Conservation (phyloP, 805 yeast species). For the Lipomyces kockii region DNA sequence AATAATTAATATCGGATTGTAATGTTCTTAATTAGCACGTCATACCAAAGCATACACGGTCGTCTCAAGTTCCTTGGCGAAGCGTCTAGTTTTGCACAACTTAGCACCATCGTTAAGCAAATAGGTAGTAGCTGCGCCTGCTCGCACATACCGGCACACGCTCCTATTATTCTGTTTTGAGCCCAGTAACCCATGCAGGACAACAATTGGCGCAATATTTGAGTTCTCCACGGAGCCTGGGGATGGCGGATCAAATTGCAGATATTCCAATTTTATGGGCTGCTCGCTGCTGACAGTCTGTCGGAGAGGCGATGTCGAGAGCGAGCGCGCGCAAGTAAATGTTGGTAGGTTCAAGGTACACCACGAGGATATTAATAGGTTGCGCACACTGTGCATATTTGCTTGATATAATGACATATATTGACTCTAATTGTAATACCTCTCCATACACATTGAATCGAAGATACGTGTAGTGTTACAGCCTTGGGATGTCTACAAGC, state of each 20-base stretch:
- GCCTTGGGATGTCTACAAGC: not conserved
- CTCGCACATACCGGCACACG: slow-evolving; percentile 65
- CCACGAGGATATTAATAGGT: not conserved
- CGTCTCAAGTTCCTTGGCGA: slow-evolving; percentile 46
- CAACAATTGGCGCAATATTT: slow-evolving; percentile 61
- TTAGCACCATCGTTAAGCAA: not conserved
- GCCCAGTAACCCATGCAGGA: slow-evolving; percentile 91
- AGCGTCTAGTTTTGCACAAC: slow-evolving; percentile 48
- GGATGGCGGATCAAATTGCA: slow-evolving; percentile 49
- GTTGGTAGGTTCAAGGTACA: not conserved
- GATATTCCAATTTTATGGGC: slow-evolving; percentile 46
- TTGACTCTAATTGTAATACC: not conserved
- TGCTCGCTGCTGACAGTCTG: not conserved
- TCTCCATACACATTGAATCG: no score
- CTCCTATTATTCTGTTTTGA: slow-evolving; percentile 77
- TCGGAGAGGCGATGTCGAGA: not conserved
- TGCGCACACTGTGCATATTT: not conserved
- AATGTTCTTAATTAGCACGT: not conserved
- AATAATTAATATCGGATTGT: slow-evolving; percentile 1
- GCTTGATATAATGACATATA: not conserved
- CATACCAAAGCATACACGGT: slow-evolving; percentile 45
- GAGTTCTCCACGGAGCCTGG: not conserved
- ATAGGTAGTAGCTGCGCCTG: slow-evolving; percentile 17
- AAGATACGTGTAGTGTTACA: no score
- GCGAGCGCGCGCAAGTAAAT: not conserved